A percentile compares a stretch with the other conserved stretches of the same genome.
Evolutionary conservation across 768 basidiomycete species (phyloP).

Genomic region (Crassisporium funariophilum): DNA sequence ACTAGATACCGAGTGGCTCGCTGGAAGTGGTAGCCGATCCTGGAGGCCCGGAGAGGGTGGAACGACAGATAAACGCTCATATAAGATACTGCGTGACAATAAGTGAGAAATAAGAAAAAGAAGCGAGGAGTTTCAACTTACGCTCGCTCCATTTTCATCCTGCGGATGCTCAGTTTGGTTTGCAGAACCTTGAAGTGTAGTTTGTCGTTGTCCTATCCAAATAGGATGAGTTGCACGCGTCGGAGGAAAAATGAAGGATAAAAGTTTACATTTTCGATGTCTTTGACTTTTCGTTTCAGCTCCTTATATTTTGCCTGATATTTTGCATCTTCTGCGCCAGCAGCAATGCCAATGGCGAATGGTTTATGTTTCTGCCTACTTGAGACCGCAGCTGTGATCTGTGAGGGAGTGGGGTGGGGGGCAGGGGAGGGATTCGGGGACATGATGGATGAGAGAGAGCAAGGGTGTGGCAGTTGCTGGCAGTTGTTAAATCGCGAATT

Average conservation of each 20-base stretch:
- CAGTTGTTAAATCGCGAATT: constrained; percentile 32
- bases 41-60: constrained; percentile 57
- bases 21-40: constrained; percentile 37
- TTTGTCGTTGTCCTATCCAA: constrained; percentile 81
- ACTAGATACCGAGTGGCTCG: constrained; percentile 30
- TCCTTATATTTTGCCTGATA: constrained; percentile 90
- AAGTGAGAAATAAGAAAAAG: constrained; percentile 17
- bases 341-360: constrained; percentile 64
- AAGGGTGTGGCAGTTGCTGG: constrained; percentile 29
- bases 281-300: constrained; percentile 83
- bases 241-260: constrained; percentile 15
- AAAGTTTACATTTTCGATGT: constrained; percentile 74
- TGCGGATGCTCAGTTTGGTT: constrained; percentile 80
- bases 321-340: constrained; percentile 82
- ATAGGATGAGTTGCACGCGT: constrained; percentile 13
- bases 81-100: constrained; percentile 54
- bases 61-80: constrained; percentile 70
- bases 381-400: constrained; percentile 27
- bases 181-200: constrained; percentile 78
- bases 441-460: constrained; percentile 61
- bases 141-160: constrained; percentile 89
- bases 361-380: constrained; percentile 50
- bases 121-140: constrained; percentile 41
- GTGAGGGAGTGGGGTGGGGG: constrained; percentile 43
- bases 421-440: constrained; percentile 64